Base-by-base conservation (phyloP, 148 eudicot species). In the Linanthus parryae region DNA sequence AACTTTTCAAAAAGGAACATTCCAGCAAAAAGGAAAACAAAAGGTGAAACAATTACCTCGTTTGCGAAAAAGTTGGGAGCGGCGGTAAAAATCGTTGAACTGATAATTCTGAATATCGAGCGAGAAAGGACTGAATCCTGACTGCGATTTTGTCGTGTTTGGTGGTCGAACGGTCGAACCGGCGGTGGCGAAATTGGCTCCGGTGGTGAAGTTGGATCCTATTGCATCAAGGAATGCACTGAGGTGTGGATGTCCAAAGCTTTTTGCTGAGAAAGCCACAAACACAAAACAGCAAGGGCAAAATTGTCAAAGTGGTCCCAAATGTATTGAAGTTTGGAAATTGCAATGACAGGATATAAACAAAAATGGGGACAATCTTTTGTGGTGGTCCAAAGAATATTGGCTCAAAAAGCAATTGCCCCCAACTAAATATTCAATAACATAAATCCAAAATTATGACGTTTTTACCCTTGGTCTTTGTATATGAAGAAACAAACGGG, bases 181-280 rank as follows among this genome's bases (percentile, higher is more conserved):
- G 0, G 90, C 90, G 0, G 96, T 87, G 15, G 98, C 98, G 31
- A 92, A 92, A 48, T 92, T 87, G 48, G 94, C 90, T 30, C 98
- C 98, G 28, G 83, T 90, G 43, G 58, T 87, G 73, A 87, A 92
- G 72, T 92, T 92, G 0, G 98, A 81, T 14, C 96, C 98, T 50
- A 92, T 63, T 0, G 94, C 66, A 44, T 92, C 98, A 11, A 87
- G 72, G 58, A 15, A 87, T 7, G 94, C 95, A 41, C 75, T 79
- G 7, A 91, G 44, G 54, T 79, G 79, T 5, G 84, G 84, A 2
- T 66, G 58, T 50, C 88, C 82, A 37, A 84, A 49, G 51, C 87
- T 75, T 64, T 81, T 73, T 23, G 98, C 98, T 92, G 67, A 31
- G 64, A 57, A 56, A 3, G 20, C 21, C 27, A 44, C 3, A 4